A percentile compares a stretch with the other conserved stretches of the same genome.
Conservation (phyloP, 192 early-diverging fungal species). For the Entomortierella lignicola region DNA sequence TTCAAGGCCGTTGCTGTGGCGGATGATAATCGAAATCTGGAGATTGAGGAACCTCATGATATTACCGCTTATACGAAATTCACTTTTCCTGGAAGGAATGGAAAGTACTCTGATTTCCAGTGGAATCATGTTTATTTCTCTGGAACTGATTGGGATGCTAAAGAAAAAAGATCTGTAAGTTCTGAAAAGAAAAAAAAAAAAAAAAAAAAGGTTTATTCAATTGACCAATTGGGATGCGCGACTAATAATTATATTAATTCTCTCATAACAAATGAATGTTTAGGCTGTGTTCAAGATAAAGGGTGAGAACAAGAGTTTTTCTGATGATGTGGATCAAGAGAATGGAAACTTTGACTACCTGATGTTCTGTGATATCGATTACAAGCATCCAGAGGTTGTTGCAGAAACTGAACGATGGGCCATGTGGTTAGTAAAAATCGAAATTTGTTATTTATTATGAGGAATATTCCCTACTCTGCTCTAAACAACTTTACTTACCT, state of each 20-base stretch:
- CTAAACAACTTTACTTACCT: no score
- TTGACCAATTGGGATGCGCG: no score
- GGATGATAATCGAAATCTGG: slow-evolving; percentile 48
- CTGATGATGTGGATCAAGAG: slow-evolving; percentile 59
- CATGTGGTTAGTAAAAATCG: no score
- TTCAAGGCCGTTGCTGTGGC: slow-evolving; percentile 57
- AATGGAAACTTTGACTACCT: slow-evolving; percentile 64
- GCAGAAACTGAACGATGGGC: slow-evolving; percentile 22
- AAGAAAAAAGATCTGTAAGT: neutral
- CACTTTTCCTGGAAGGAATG: slow-evolving; percentile 49
- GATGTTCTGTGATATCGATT: slow-evolving; percentile 58
- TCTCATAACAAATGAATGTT: no score
- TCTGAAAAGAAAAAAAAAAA: no score
- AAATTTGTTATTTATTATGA: no score
- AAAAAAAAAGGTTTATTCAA: no score
- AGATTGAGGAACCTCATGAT: slow-evolving; percentile 53
- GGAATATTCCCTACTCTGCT: no score
- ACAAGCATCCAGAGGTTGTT: slow-evolving; percentile 25
- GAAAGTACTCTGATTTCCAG: slow-evolving; percentile 57
- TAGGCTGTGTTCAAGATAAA: slow-evolving; percentile 56
- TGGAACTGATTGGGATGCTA: slow-evolving; percentile 57
- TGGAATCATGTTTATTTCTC: slow-evolving; percentile 58
- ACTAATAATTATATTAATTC: no score
- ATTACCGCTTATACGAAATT: slow-evolving; percentile 58
- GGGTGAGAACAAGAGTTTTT: slow-evolving; percentile 38